Evolutionary conservation across 2,329 filamentous ascomycete genomes (phyloP).

Genomic region (Aspergillus terreus): DNA sequence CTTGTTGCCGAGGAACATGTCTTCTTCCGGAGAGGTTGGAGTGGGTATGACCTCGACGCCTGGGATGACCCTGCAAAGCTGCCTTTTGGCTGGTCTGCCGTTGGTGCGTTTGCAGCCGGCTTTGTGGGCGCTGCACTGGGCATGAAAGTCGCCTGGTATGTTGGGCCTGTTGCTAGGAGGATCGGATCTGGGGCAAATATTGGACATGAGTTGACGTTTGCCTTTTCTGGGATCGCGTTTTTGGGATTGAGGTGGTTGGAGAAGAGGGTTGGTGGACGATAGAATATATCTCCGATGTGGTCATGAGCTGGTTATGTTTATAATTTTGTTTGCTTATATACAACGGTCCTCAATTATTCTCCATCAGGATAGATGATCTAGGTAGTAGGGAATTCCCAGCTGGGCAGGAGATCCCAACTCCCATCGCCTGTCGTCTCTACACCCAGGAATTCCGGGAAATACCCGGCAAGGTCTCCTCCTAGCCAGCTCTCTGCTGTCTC

Average conservation of each 20-base stretch:
- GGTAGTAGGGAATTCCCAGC: slow-evolving; percentile 21
- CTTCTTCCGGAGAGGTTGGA: slow-evolving; percentile 31
- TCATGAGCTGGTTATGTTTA: too few species aligned
- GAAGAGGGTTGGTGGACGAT: slow-evolving; percentile 24
- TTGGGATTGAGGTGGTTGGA: slow-evolving; percentile 28
- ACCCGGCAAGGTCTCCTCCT: slow-evolving; percentile 19
- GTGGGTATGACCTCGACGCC: slow-evolving; percentile 30
- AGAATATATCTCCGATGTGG: background rate
- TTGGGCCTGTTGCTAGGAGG: slow-evolving; percentile 27
- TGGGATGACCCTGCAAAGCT: slow-evolving; percentile 28
- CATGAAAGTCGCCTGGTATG: slow-evolving; percentile 35
- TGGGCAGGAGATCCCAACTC: slow-evolving; percentile 27
- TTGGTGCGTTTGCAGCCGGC: slow-evolving; percentile 28
- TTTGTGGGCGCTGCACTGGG: slow-evolving; percentile 32
- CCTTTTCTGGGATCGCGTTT: slow-evolving; percentile 28
- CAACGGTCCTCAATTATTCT: too few species aligned
- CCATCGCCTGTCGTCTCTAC: slow-evolving; percentile 24
- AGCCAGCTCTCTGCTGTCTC: slow-evolving; percentile 1
- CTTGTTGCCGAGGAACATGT: slow-evolving; percentile 34
- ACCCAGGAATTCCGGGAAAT: slow-evolving; percentile 32
- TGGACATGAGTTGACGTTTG: slow-evolving; percentile 32
- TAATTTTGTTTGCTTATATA: too few species aligned
- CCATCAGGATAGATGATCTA: background rate
- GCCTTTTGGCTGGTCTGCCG: slow-evolving; percentile 33
- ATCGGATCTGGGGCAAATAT: slow-evolving; percentile 34